These are phyloP conservation scores for Acanthamoeba lenticulata DNA, from an alignment of 208 protist genomes.

Conservation along the genomic window DNA sequence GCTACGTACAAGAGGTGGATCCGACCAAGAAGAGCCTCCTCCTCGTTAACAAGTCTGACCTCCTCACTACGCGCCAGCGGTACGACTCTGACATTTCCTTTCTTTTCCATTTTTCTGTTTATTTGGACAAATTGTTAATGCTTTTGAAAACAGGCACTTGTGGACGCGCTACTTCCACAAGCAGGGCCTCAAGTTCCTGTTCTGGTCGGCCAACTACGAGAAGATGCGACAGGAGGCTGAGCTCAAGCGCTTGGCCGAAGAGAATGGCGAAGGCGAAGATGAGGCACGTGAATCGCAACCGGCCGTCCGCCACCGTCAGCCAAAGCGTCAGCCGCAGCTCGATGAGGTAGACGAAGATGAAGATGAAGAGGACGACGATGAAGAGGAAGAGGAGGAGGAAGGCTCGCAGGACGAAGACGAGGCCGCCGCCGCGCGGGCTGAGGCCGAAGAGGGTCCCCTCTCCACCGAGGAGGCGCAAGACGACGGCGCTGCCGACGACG, in stretches of 20 bases:
- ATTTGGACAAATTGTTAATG: too few species aligned
- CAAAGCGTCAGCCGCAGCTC: background rate
- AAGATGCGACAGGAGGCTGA: conserved; percentile 74
- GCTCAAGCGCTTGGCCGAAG: background rate
- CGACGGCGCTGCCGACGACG: too few species aligned
- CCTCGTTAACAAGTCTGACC: conserved; percentile 98
- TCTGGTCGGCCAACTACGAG: conserved; percentile 90
- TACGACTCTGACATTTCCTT: background rate
- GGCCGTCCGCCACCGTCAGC: background rate
- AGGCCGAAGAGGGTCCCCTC: background rate
- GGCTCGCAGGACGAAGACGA: background rate
- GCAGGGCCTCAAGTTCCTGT: conserved; percentile 91
- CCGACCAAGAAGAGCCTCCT: conserved; percentile 90
- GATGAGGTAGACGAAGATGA: conserved; percentile 58
- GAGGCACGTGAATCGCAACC: background rate
- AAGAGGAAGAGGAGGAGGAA: too few species aligned
- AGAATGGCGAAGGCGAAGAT: background rate
- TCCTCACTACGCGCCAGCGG: conserved; percentile 95
- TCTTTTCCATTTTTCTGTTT: background rate
- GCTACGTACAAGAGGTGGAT: conserved; percentile 85
- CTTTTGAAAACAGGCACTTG: background rate
- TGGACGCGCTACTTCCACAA: conserved; percentile 95
- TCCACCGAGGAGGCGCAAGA: conserved; percentile 22
- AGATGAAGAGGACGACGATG: background rate
- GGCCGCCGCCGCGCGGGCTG: background rate